Percentiles rank a stretch among this genome's conserved stretches.
phyloP scores from a whole-genome alignment of 768 basidiomycete genomes.

The Boletus reticuloceps region DNA sequence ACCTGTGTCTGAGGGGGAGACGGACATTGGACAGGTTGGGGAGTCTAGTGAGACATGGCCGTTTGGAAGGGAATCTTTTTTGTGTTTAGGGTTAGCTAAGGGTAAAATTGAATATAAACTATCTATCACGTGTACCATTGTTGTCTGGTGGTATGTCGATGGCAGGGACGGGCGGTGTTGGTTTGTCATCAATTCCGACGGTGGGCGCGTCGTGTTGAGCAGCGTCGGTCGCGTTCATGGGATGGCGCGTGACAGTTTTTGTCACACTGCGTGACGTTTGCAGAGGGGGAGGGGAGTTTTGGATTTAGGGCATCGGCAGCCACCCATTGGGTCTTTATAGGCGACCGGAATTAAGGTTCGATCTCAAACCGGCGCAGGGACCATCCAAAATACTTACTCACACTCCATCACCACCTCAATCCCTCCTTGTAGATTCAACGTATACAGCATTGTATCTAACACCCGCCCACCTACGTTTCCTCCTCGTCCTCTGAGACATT shows the following conservation, averaged over 20 bases:
- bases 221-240: slow-evolving; percentile 55
- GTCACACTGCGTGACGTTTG: slow-evolving; percentile 63
- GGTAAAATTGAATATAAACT: slow-evolving; percentile 27
- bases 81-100: slow-evolving; percentile 41
- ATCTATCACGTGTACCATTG: slow-evolving; percentile 41
- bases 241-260: slow-evolving; percentile 58
- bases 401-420: slow-evolving; percentile 26
- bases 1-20: slow-evolving; percentile 54
- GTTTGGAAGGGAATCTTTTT: slow-evolving; percentile 45
- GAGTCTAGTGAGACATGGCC: slow-evolving; percentile 51
- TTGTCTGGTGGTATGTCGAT: slow-evolving; percentile 20
- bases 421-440: slow-evolving; percentile 6
- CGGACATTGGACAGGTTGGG: slow-evolving; percentile 30
- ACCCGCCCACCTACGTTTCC: slow-evolving; percentile 47
- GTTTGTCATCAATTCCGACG: slow-evolving; percentile 31
- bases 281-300: slow-evolving; percentile 49
- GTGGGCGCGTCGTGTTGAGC: slow-evolving; percentile 29
- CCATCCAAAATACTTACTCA: slow-evolving; percentile 46
- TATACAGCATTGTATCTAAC: not conserved
- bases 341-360: slow-evolving; percentile 79
- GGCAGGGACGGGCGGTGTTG: slow-evolving; percentile 14
- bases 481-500: slow-evolving; percentile 55
- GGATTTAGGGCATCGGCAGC: slow-evolving; percentile 64
- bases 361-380: slow-evolving; percentile 72
- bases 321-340: slow-evolving; percentile 83